Evolutionary conservation across 768 basidiomycete species (phyloP).

Genomic region (Suillus paluster): DNA sequence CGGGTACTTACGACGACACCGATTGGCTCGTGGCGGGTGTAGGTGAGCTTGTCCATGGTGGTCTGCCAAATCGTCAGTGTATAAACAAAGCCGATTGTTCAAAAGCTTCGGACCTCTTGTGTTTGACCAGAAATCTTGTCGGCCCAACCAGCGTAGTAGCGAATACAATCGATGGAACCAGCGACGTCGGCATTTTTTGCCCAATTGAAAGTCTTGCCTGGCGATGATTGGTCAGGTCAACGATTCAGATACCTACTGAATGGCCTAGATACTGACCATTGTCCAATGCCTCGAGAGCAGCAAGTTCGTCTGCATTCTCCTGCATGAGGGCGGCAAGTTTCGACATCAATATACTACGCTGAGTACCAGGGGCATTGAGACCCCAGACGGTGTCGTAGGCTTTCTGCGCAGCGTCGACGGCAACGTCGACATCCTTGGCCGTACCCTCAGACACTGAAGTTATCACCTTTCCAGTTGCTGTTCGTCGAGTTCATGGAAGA

Average conservation of each 20-base stretch:
- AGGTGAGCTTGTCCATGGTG: constrained; percentile 54
- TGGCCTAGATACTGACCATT: constrained; percentile 45
- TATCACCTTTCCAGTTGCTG: constrained; percentile 68
- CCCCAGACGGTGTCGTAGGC: constrained; percentile 73
- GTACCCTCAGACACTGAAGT: constrained; percentile 63
- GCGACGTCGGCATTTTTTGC: constrained; percentile 56
- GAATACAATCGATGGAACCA: constrained; percentile 53
- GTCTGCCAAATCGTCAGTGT: constrained; percentile 26
- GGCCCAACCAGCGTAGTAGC: constrained; percentile 90
- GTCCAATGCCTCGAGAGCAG: constrained; percentile 76
- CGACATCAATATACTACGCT: constrained; percentile 58
- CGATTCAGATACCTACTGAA: neutral
- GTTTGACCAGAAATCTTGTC: constrained; percentile 83
- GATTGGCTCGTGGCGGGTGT: constrained; percentile 71
- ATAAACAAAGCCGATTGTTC: neutral
- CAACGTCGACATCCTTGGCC: constrained; percentile 73
- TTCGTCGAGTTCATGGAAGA: constrained; percentile 17
- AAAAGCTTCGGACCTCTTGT: constrained; percentile 49
- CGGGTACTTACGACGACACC: constrained; percentile 47
- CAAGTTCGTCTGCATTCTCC: constrained; percentile 60
- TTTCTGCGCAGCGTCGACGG: constrained; percentile 69
- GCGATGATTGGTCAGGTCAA: neutral
- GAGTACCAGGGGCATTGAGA: constrained; percentile 53
- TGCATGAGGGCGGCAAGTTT: constrained; percentile 73
- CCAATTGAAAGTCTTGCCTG: constrained; percentile 58